Conservation (phyloP, 352 stramenopile genomes). For the Phytophthora hibernalis region DNA sequence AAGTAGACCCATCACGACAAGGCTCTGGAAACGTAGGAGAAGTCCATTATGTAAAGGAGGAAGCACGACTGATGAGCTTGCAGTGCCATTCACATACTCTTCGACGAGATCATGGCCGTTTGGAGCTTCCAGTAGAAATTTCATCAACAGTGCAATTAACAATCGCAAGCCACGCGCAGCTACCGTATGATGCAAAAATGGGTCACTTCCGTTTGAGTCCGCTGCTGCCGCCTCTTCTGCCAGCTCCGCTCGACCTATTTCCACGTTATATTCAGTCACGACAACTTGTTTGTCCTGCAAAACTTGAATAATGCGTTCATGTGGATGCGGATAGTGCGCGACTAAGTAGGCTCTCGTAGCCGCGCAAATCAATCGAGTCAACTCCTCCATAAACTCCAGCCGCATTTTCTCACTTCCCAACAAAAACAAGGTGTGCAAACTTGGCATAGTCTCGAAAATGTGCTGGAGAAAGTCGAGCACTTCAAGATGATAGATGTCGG, state of each 20-base stretch:
- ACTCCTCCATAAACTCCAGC: constrained; percentile 65
- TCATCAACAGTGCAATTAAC: constrained; percentile 59
- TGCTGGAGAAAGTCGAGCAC: constrained; percentile 70
- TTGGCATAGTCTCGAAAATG: constrained; percentile 56
- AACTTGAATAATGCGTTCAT: constrained; percentile 44
- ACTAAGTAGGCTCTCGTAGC: constrained; percentile 53
- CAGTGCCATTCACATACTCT: constrained; percentile 52
- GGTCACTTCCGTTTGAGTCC: constrained; percentile 49
- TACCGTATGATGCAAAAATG: constrained; percentile 66
- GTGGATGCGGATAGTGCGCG: constrained; percentile 44
- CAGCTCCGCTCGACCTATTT: constrained; percentile 41
- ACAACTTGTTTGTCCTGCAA: constrained; percentile 54
- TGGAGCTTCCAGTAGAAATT: constrained; percentile 54
- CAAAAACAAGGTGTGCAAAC: constrained; percentile 40
- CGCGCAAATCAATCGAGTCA: constrained; percentile 55
- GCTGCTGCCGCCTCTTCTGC: constrained; percentile 50
- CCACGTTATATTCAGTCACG: constrained; percentile 48
- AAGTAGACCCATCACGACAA: constrained; percentile 60
- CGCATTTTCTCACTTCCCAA: constrained; percentile 55
- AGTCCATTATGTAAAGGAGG: constrained; percentile 58
- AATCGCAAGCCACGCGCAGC: constrained; percentile 47
- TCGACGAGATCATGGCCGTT: constrained; percentile 63
- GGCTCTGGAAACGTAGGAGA: constrained; percentile 57
- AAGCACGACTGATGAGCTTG: constrained; percentile 40
- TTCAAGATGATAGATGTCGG: constrained; percentile 43